Conservation (phyloP, 768 basidiomycete species). For the Boletus fagicola region DNA sequence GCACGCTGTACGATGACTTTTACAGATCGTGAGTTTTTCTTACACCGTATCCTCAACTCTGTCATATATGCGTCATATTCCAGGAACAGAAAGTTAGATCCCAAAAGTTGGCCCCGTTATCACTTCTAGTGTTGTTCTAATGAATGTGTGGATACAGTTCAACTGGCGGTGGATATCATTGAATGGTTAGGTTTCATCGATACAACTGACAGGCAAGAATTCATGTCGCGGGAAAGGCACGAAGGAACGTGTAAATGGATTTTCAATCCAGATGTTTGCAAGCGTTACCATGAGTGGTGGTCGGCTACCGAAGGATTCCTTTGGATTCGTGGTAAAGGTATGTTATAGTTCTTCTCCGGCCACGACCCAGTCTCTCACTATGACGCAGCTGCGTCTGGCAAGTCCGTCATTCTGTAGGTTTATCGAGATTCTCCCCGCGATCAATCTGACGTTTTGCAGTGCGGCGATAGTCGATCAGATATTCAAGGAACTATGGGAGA, state of each 20-base stretch:
- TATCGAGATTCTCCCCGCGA: neutral
- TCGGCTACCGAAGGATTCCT: conserved; percentile 21
- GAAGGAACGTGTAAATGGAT: conserved; percentile 28
- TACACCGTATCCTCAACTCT: too few relatives aligned
- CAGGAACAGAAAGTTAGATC: conserved; percentile 21
- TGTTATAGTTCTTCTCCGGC: neutral
- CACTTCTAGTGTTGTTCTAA: neutral
- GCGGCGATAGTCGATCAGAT: conserved; percentile 25
- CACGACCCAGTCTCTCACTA: conserved; percentile 2
- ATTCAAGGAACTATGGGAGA: conserved; percentile 24
- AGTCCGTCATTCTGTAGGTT: conserved; percentile 26
- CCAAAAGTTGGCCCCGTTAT: conserved; percentile 19
- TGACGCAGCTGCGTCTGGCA: conserved; percentile 19
- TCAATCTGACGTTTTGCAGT: conserved; percentile 13
- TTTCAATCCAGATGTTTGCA: conserved; percentile 19
- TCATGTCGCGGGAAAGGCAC: conserved; percentile 24
- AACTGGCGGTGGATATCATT: conserved; percentile 21
- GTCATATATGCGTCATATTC: conserved; percentile 1
- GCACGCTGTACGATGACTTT: conserved; percentile 20
- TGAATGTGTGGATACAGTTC: conserved; percentile 12
- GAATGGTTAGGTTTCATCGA: conserved; percentile 27
- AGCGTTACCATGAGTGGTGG: conserved; percentile 21
- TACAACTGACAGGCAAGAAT: conserved; percentile 24
- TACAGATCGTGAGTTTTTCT: conserved; percentile 17
- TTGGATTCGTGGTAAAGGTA: conserved; percentile 28